Evolutionary conservation across 495 filamentous ascomycete genomes (phyloP), one percentile per base, ranked within the genome.

Genomic region (Pyrenula massariospora): DNA sequence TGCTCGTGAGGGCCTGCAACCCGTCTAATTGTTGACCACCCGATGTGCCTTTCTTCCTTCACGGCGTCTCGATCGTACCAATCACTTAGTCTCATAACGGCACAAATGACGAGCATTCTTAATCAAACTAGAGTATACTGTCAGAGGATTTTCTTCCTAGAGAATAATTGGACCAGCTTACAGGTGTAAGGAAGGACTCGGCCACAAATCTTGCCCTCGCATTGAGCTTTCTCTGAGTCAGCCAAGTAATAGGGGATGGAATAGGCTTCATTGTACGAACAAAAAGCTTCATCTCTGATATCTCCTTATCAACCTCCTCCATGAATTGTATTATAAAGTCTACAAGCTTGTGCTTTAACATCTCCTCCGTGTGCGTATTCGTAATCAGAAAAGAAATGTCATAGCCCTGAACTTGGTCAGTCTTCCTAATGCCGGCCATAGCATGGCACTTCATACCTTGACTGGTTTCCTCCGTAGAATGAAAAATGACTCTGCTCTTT

Each of bases 251-350:
- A 3, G 22, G 57, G 25, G 36, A 10, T 48, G 22, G 21, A 12
- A 53, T 22, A 25, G 1, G 48, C 47, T 56, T 54, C 22, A 51
- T 42, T 53, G 21, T 21, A 78, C 89, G 53, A 82, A 97, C 92
- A 71, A 97, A 99, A 59, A 99, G 82, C 81, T 99, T 99, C 93
- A 97, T 96, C 72, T 97, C 94, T 1, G 92, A 97, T 54, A 97
- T 97, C 70, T 99, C 94, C 76, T 97, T 97, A 66, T 97, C 93
- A 24, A 97, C 93, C 65, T 99, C 94, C 72, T 97, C 92, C 91
- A 97, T 96, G 67, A 96, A 97, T 60, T 96, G 85, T 58, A 99
- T 95, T 58, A 97, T 93, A 64, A 98, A 98, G 65, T 98, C 93
- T 10, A 98, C 94, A 59, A 98, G 75, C 73, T 98, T 96, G 66